A percentile compares a stretch with the other conserved stretches of the same genome.
phyloP scores from a whole-genome alignment of 2,329 filamentous ascomycete genomes.

The Metarhizium album region DNA sequence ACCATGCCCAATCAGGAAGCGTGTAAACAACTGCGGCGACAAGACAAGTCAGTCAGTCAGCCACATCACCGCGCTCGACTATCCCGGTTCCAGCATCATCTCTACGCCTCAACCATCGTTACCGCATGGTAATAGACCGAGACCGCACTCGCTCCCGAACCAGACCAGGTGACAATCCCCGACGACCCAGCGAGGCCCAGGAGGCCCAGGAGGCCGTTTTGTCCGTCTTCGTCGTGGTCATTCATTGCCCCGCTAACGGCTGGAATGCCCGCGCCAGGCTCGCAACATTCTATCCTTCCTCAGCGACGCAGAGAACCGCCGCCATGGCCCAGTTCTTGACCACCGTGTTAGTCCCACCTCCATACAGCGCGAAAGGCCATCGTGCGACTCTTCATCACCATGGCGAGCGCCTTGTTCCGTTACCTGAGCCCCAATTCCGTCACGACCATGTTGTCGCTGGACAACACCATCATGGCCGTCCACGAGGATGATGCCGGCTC shows the following conservation, averaged over 20 bases:
- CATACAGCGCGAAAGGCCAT: not conserved
- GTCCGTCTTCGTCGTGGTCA: not conserved
- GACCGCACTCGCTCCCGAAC: not conserved
- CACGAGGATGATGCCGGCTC: constrained; percentile 14
- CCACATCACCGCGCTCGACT: constrained; percentile 1
- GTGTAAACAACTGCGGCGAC: constrained; percentile 4
- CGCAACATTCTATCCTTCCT: constrained; percentile 7
- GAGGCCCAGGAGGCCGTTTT: not conserved
- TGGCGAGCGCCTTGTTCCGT: constrained; percentile 15
- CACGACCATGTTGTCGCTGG: constrained; percentile 19
- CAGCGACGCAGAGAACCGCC: constrained; percentile 9
- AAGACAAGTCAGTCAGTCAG: no score
- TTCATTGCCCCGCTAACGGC: constrained; percentile 30
- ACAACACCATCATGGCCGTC: constrained; percentile 21
- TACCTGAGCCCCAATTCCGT: constrained; percentile 24
- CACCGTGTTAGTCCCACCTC: constrained; percentile 27
- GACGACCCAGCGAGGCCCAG: not conserved
- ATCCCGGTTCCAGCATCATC: not conserved
- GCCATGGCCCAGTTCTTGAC: constrained; percentile 32
- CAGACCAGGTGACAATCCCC: not conserved
- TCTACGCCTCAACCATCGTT: not conserved
- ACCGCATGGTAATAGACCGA: not conserved
- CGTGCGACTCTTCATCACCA: constrained; percentile 9
- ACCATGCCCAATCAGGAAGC: constrained; percentile 8
- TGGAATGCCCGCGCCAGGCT: constrained; percentile 27